These are phyloP conservation scores for Hypoxylon lienhwacheense DNA, from an alignment of 495 filamentous ascomycete species.

Conservation along the genomic window DNA sequence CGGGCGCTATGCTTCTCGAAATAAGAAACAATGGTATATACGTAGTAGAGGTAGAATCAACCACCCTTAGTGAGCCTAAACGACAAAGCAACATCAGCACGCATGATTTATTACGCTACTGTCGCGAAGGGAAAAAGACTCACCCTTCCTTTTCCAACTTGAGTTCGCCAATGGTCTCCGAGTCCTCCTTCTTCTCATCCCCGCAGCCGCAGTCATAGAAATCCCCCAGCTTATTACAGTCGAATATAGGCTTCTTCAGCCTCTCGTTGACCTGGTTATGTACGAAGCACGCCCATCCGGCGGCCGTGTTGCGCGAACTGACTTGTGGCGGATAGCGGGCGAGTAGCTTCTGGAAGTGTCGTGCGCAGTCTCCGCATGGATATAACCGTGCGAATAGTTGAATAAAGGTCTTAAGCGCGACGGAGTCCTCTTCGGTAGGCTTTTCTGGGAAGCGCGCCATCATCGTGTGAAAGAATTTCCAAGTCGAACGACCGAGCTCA, in stretches of 20 bases:
- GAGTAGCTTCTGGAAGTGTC: slow-evolving; percentile 84
- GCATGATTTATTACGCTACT: background rate
- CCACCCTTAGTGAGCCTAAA: slow-evolving; percentile 24
- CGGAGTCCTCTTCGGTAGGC: slow-evolving; percentile 78
- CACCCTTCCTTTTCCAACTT: slow-evolving; percentile 48
- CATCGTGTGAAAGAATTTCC: slow-evolving; percentile 94
- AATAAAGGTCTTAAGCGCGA: slow-evolving; percentile 81
- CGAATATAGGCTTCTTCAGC: slow-evolving; percentile 77
- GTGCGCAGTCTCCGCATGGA: slow-evolving; percentile 92
- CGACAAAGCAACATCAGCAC: slow-evolving; percentile 8
- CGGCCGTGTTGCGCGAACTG: slow-evolving; percentile 76
- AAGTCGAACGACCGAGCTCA: slow-evolving; percentile 83
- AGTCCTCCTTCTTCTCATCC: slow-evolving; percentile 58
- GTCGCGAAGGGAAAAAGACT: slow-evolving; percentile 2
- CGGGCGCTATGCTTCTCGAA: slow-evolving; percentile 18
- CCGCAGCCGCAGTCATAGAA: slow-evolving; percentile 96
- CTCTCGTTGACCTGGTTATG: slow-evolving; percentile 94
- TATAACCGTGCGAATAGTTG: slow-evolving; percentile 90
- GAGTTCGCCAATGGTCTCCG: slow-evolving; percentile 31
- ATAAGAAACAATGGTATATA: background rate
- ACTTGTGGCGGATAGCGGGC: slow-evolving; percentile 89
- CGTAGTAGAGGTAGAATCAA: slow-evolving; percentile 9
- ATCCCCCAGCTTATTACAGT: slow-evolving; percentile 86
- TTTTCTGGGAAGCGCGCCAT: slow-evolving; percentile 90
- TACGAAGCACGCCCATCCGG: slow-evolving; percentile 90